A percentile compares a stretch with the other conserved stretches of the same genome.
phyloP scores from a whole-genome alignment of 2,329 filamentous ascomycete genomes.

The Herpotrichia juniperi region DNA sequence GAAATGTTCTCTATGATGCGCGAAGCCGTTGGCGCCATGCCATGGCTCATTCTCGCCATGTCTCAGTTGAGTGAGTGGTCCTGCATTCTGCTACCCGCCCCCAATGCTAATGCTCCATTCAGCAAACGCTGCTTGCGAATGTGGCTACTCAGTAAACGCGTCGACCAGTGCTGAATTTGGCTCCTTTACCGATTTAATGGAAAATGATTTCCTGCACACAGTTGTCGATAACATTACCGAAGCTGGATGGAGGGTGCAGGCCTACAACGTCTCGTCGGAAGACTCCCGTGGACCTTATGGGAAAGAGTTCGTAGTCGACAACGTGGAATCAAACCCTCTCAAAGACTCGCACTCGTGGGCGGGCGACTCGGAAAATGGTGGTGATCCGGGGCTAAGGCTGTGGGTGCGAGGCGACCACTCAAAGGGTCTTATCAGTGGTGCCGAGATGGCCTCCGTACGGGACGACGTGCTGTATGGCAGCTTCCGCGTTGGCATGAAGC shows the following conservation, averaged over 20 bases:
- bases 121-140: constrained; percentile 66
- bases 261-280: constrained; percentile 68
- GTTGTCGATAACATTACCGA: constrained; percentile 53
- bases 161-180: constrained; percentile 48
- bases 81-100: background rate
- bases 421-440: constrained; percentile 62
- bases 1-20: constrained; percentile 12
- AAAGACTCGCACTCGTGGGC: constrained; percentile 50
- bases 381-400: constrained; percentile 46
- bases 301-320: constrained; percentile 64
- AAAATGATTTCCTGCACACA: constrained; percentile 72
- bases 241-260: constrained; percentile 68
- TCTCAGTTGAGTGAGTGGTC: constrained; percentile 37
- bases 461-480: constrained; percentile 72
- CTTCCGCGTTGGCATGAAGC: constrained; percentile 71
- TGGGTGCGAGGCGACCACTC: constrained; percentile 44
- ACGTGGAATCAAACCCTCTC: constrained; percentile 63
- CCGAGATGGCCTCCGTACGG: constrained; percentile 68
- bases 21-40: constrained; percentile 27
- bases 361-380: constrained; percentile 52
- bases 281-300: constrained; percentile 68
- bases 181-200: constrained; percentile 72
- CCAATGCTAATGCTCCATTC: constrained; percentile 11
- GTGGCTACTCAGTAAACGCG: constrained; percentile 68
- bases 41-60: constrained; percentile 35